Evolutionary conservation across 257 asterid genomes (phyloP).

Genomic region (Paulownia fortunei): DNA sequence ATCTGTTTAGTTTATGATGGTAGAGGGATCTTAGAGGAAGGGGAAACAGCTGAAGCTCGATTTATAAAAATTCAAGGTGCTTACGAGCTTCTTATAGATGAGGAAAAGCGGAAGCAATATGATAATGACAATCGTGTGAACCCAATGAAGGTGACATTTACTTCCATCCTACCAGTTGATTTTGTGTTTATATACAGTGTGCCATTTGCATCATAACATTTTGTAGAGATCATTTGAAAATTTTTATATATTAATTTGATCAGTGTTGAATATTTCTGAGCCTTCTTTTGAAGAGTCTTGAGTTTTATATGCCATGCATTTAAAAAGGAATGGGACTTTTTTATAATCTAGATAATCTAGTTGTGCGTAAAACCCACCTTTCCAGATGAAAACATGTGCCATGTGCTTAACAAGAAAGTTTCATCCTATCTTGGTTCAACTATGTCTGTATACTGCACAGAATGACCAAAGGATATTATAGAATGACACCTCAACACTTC

Average conservation of each 20-base stretch:
- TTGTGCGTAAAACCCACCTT: background rate
- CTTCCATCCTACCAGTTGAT: slow-evolving; percentile 24
- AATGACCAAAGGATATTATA: background rate
- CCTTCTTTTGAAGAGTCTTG: no score
- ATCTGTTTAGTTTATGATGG: slow-evolving; percentile 77
- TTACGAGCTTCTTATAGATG: slow-evolving; percentile 88
- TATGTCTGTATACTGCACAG: background rate
- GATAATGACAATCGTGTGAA: slow-evolving; percentile 78
- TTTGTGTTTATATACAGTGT: background rate
- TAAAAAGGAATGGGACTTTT: background rate
- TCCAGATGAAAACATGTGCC: background rate
- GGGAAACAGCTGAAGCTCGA: slow-evolving; percentile 96
- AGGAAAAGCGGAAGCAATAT: slow-evolving; percentile 71
- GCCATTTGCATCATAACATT: background rate
- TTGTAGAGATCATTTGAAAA: background rate
- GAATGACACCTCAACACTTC: background rate
- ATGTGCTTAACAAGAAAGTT: background rate
- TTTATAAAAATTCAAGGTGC: slow-evolving; percentile 98
- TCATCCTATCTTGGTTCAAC: no score
- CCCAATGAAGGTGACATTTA: slow-evolving; percentile 81
- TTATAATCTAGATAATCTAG: background rate
- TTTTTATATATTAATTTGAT: background rate
- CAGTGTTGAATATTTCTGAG: background rate
- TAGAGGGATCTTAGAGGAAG: slow-evolving; percentile 91
- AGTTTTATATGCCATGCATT: background rate